Conservation (phyloP, 495 filamentous ascomycete species). For the Paragyromitra xinjiangensis region DNA sequence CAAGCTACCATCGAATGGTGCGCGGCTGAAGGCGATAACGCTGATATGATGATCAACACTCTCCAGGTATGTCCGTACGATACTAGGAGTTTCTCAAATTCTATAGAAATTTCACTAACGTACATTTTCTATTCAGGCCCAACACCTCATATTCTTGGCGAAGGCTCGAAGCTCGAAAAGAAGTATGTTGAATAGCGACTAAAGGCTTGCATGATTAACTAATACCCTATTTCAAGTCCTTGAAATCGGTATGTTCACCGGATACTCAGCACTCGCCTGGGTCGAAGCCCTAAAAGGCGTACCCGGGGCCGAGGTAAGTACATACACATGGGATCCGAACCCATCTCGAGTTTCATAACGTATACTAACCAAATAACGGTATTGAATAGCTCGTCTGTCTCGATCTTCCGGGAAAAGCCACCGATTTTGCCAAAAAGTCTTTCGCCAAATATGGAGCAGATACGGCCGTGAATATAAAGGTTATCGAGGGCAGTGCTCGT, state of each 20-base stretch:
- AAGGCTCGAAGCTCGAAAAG: conserved; percentile 32
- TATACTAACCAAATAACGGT: conserved; percentile 22
- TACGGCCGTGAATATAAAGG: conserved; percentile 27
- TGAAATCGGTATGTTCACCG: conserved; percentile 59
- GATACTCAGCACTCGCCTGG: conserved; percentile 59
- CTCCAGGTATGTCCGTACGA: conserved; percentile 39
- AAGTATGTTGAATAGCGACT: background rate
- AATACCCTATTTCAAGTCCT: conserved; percentile 50
- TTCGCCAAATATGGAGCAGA: conserved; percentile 44
- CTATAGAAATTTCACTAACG: background rate
- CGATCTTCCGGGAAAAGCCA: conserved; percentile 54
- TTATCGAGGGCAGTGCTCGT: conserved; percentile 49
- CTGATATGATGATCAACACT: conserved; percentile 51
- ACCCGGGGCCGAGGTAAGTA: conserved; percentile 46
- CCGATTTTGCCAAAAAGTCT: conserved; percentile 40
- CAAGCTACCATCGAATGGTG: conserved; percentile 42
- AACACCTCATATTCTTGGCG: conserved; percentile 54
- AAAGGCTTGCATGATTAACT: background rate
- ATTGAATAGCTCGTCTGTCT: conserved; percentile 43
- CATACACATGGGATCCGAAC: background rate
- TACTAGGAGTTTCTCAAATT: background rate
- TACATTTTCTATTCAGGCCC: conserved; percentile 40
- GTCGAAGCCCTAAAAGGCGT: conserved; percentile 54
- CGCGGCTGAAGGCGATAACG: background rate
- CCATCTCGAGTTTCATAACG: background rate